These are phyloP conservation scores for Fusarium sp. DNA, from an alignment of 2,329 filamentous ascomycete genomes.

Conservation along the genomic window DNA sequence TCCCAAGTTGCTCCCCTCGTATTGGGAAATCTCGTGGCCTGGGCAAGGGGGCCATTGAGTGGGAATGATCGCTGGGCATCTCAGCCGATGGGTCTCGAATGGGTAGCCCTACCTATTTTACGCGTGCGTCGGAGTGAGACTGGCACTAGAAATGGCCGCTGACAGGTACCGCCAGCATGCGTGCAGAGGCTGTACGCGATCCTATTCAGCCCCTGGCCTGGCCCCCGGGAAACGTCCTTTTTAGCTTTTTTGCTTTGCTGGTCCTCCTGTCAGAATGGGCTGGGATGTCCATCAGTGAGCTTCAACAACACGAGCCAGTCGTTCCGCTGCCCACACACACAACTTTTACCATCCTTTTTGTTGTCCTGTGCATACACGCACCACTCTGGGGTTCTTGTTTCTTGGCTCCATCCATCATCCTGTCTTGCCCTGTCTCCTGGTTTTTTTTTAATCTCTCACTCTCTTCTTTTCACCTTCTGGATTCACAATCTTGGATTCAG, in stretches of 20 bases:
- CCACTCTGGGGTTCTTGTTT: neutral
- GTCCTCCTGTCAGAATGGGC: slow-evolving; percentile 9
- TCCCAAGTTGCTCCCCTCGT: slow-evolving; percentile 30
- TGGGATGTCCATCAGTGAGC: slow-evolving; percentile 12
- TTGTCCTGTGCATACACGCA: neutral
- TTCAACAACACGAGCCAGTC: slow-evolving; percentile 30
- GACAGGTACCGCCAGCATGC: neutral
- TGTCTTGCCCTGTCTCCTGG: neutral
- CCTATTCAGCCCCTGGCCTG: neutral
- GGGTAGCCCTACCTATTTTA: neutral
- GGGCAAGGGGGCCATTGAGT: neutral
- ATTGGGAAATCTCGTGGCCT: slow-evolving; percentile 32
- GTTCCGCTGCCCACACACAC: slow-evolving; percentile 26
- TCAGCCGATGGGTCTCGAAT: neutral
- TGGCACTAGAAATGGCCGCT: slow-evolving; percentile 7
- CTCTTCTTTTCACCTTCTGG: neutral
- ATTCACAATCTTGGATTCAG: slow-evolving; percentile 2
- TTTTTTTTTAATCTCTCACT: neutral
- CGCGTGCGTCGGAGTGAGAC: neutral
- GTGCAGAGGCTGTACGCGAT: neutral
- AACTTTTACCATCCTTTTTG: neutral
- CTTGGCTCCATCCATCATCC: neutral
- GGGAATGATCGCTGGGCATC: slow-evolving; percentile 9
- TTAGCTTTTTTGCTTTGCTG: slow-evolving; percentile 10
- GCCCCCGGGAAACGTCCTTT: slow-evolving; percentile 3